Percentiles rank a stretch among this genome's conserved stretches.
Evolutionary conservation across 2,329 filamentous ascomycete species (phyloP).

Genomic region (Diaporthe eres): DNA sequence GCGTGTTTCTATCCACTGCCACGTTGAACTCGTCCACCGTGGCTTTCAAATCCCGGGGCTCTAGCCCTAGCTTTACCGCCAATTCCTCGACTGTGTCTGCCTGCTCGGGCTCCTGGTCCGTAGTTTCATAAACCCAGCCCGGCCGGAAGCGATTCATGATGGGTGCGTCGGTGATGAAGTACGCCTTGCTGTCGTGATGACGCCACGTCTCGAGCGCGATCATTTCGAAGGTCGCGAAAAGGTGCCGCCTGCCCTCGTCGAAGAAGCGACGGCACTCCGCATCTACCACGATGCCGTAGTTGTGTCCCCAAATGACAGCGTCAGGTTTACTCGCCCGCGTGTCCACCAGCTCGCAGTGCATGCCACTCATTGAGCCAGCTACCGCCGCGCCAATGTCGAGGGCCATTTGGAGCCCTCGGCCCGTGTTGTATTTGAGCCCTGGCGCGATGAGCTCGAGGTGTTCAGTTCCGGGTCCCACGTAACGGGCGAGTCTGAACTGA

Average conservation of each 20-base stretch:
- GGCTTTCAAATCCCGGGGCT: background rate
- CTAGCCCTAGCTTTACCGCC: background rate
- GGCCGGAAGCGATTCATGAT: constrained; percentile 28
- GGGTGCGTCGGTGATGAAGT: constrained; percentile 18
- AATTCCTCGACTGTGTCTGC: constrained; percentile 15
- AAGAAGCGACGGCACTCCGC: constrained; percentile 55
- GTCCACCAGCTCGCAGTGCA: constrained; percentile 33
- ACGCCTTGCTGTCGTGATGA: constrained; percentile 13
- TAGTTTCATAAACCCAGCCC: constrained; percentile 27
- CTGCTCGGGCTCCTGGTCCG: constrained; percentile 26
- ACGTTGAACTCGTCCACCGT: constrained; percentile 26
- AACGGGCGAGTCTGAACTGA: constrained; percentile 8
- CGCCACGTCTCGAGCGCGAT: constrained; percentile 27
- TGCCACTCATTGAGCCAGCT: constrained; percentile 29
- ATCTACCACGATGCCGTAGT: constrained; percentile 60
- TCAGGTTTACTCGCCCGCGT: constrained; percentile 17
- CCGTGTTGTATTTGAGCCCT: constrained; percentile 22
- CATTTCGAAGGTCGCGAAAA: constrained; percentile 58
- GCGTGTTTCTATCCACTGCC: constrained; percentile 10
- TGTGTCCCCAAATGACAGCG: constrained; percentile 50
- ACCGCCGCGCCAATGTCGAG: constrained; percentile 23
- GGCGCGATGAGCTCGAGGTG: constrained; percentile 30
- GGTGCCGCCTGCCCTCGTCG: constrained; percentile 54
- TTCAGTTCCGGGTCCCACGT: constrained; percentile 12
- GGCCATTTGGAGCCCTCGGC: constrained; percentile 26